phyloP scores from a whole-genome alignment of 495 filamentous ascomycete genomes.

The Penicillium angulare region DNA sequence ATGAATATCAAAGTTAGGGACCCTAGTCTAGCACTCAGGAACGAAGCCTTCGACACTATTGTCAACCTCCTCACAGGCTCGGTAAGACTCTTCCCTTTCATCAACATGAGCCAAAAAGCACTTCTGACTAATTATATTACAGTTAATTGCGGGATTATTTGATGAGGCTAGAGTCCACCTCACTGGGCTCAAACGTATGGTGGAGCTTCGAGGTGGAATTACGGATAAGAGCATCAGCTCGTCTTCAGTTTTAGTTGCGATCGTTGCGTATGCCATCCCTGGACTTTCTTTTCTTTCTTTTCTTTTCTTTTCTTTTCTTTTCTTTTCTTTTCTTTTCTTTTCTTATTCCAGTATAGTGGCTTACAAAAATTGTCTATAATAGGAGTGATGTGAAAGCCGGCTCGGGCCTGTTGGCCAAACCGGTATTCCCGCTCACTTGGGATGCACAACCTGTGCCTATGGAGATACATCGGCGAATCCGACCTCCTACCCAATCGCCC shows the following conservation, averaged over 20 bases:
- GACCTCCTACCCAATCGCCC: slow-evolving; percentile 23
- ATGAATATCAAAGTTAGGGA: slow-evolving; percentile 33
- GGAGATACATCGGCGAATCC: slow-evolving; percentile 27
- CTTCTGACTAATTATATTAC: neutral
- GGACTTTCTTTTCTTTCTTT: no score
- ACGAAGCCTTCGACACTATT: slow-evolving; percentile 38
- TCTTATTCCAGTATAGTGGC: no score
- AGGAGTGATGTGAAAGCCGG: slow-evolving; percentile 37
- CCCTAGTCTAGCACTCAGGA: slow-evolving; percentile 23
- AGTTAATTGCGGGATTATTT: slow-evolving; percentile 36
- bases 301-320: no score
- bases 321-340: no score
- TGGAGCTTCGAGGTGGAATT: slow-evolving; percentile 36
- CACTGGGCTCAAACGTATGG: slow-evolving; percentile 33
- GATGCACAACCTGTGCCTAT: slow-evolving; percentile 24
- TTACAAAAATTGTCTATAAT: no score
- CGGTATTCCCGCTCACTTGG: slow-evolving; percentile 38
- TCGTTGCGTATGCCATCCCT: slow-evolving; percentile 23
- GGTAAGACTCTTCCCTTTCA: slow-evolving; percentile 12
- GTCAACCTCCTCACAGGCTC: slow-evolving; percentile 34
- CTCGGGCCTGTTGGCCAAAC: slow-evolving; percentile 32
- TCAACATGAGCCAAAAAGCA: neutral
- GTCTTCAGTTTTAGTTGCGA: slow-evolving; percentile 28
- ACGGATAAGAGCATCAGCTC: slow-evolving; percentile 25
- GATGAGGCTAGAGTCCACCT: slow-evolving; percentile 35